Evolutionary conservation across 495 filamentous ascomycete species (phyloP).

Genomic region (Podospora pseudopauciseta): DNA sequence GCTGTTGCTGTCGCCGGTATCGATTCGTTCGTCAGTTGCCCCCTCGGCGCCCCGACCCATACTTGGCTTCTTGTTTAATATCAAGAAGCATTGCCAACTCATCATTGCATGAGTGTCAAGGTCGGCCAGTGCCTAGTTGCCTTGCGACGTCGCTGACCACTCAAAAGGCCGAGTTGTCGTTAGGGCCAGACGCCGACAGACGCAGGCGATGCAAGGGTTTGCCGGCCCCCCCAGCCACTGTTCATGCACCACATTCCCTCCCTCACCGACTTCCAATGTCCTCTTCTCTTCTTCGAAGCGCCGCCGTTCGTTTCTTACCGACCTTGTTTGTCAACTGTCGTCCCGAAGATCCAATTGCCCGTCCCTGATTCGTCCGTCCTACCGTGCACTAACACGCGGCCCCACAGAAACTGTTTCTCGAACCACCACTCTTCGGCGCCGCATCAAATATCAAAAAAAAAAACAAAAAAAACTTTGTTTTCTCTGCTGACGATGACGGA

Average conservation of each 20-base stretch:
- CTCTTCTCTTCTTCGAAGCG: not conserved
- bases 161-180: slow-evolving; percentile 32
- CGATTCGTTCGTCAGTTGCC: slow-evolving; percentile 18
- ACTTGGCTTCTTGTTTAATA: slow-evolving; percentile 51
- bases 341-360: slow-evolving; percentile 28
- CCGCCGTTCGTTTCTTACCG: not conserved
- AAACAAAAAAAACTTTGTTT: not conserved
- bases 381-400: not conserved
- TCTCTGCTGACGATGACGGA: slow-evolving; percentile 21
- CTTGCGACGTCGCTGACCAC: slow-evolving; percentile 32
- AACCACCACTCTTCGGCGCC: slow-evolving; percentile 10
- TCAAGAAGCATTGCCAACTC: slow-evolving; percentile 80
- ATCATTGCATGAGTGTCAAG: slow-evolving; percentile 72
- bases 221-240: slow-evolving; percentile 42
- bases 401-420: slow-evolving; percentile 18
- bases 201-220: slow-evolving; percentile 42
- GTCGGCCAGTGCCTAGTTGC: slow-evolving; percentile 52
- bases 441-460: not conserved
- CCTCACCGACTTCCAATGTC: slow-evolving; percentile 48
- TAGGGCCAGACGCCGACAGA: slow-evolving; percentile 44
- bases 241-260: slow-evolving; percentile 55
- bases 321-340: slow-evolving; percentile 19
- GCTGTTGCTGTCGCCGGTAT: slow-evolving; percentile 12
- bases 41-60: slow-evolving; percentile 24
- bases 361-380: slow-evolving; percentile 30